A percentile compares a stretch with the other conserved stretches of the same genome.
These are phyloP conservation scores for Stephania japonica DNA, from an alignment of 164 flowering plant genomes.

Conservation along the genomic window DNA sequence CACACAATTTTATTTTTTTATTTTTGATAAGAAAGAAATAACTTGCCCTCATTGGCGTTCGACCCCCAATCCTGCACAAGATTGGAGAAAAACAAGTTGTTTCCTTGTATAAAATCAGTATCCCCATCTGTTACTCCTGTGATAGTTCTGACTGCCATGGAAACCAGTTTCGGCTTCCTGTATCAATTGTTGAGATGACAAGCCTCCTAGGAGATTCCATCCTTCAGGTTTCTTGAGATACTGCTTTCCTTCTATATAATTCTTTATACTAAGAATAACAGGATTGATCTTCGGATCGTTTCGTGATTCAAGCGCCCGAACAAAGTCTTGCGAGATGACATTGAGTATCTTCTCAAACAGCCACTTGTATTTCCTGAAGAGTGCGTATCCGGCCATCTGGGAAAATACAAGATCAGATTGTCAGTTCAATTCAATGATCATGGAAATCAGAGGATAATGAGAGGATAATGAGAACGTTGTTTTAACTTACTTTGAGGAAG, in stretches of 20 bases:
- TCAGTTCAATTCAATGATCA: neutral
- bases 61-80: no score
- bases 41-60: no score
- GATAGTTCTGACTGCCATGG: constrained; percentile 12
- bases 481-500: constrained; percentile 60
- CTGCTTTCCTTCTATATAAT: constrained; percentile 48
- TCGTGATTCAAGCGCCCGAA: constrained; percentile 36
- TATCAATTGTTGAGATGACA: constrained; percentile 28
- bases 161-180: constrained; percentile 22
- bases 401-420: constrained; percentile 3
- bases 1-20: no score
- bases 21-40: no score
- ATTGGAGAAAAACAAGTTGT: no score
- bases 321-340: constrained; percentile 39
- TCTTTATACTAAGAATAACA: constrained; percentile 32
- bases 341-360: constrained; percentile 68
- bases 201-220: constrained; percentile 27
- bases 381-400: constrained; percentile 85
- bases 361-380: constrained; percentile 49
- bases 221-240: constrained; percentile 74
- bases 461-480: neutral
- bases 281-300: constrained; percentile 30
- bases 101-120: neutral
- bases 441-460: no score
- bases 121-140: constrained; percentile 5